Base-by-base conservation (phyloP, 192 early-diverging fungal genomes). In the Rhizoclosmatium sp. region DNA sequence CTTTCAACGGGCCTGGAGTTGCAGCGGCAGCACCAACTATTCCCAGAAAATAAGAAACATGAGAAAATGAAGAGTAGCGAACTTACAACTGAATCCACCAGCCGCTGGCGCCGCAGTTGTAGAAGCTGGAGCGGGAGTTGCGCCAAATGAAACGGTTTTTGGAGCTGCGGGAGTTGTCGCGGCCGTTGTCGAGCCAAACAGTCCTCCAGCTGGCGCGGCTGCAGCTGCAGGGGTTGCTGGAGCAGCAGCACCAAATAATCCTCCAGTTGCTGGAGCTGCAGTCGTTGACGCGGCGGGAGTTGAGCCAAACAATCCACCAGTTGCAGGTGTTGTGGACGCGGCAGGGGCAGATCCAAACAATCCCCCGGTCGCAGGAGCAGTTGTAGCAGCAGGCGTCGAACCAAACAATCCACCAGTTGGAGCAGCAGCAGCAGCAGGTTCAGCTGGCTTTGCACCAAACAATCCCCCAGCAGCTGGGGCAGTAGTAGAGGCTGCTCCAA, bases 1-100 rank as follows among this genome's bases (percentile, higher is more conserved):
- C 70, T 56, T 77, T 79, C 51, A 80, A 65, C 58, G 71, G 71
- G 41, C 84, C 78, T 10, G 85, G 74, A 19, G 87, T 75, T 21
- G 76, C 74, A 65, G 81, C 14, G 61, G 87, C 14, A 3, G 76
- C 82, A 68, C 82, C 65, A 31, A 77, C 58, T 40, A 61, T 54
- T 54, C 51, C 51, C 51, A 54, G 16, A 7, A 54, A 54, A 7
- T 12, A 54, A 42, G 14, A 58, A 51, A 58, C 42, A 39, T 48
- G 14, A 72, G 46, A 47, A 45, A 69, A 69, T 41, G 16, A 69
- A 40, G 12, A 1, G n/a, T 48, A 9, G 39, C 3, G 19, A 2
- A 19, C 41, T 59, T 48, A 72, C 47, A 71, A 14, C 82, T 62
- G 19, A 80, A 21, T 39, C 75, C 60, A 40, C 82, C 81, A 31